These are phyloP conservation scores for Phaseolus coccineus DNA, from an alignment of 331 rosid species.

Conservation along the genomic window DNA sequence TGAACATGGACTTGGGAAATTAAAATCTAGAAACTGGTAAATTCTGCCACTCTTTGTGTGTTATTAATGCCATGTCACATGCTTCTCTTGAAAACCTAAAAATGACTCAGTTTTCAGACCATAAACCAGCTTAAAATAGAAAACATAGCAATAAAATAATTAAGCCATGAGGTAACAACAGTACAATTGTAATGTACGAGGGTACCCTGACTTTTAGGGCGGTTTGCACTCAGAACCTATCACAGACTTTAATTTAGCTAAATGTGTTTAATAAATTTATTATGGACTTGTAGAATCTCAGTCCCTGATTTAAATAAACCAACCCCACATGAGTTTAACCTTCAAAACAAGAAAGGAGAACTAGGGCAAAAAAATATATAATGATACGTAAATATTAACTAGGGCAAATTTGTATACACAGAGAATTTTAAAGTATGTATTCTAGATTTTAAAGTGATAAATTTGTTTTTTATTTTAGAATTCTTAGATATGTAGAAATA, in stretches of 20 bases:
- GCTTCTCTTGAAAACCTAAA: constrained; percentile 46
- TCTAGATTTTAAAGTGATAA: too few species aligned
- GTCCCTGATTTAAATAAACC: constrained; percentile 43
- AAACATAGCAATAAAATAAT: constrained; percentile 30
- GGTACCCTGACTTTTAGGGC: constrained; percentile 56
- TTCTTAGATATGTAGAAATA: too few species aligned
- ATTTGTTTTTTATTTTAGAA: too few species aligned
- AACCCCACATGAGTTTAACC: constrained; percentile 49
- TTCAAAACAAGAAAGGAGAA: constrained; percentile 34
- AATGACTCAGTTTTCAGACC: constrained; percentile 35
- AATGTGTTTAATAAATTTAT: background rate
- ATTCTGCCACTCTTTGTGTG: background rate
- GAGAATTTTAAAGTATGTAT: too few species aligned
- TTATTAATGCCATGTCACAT: constrained; percentile 43
- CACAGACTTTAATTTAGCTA: constrained; percentile 35
- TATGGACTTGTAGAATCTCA: constrained; percentile 42
- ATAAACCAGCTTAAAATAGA: constrained; percentile 26
- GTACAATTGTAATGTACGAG: constrained; percentile 71
- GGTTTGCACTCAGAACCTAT: constrained; percentile 44
- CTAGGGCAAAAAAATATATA: background rate
- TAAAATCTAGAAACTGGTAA: constrained; percentile 9
- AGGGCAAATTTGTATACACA: background rate
- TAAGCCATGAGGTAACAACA: constrained; percentile 37
- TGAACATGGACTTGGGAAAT: constrained; percentile 14
- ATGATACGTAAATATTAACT: background rate